Conservation (phyloP, 148 eudicot genomes). For the Chenopodium suecicum region DNA sequence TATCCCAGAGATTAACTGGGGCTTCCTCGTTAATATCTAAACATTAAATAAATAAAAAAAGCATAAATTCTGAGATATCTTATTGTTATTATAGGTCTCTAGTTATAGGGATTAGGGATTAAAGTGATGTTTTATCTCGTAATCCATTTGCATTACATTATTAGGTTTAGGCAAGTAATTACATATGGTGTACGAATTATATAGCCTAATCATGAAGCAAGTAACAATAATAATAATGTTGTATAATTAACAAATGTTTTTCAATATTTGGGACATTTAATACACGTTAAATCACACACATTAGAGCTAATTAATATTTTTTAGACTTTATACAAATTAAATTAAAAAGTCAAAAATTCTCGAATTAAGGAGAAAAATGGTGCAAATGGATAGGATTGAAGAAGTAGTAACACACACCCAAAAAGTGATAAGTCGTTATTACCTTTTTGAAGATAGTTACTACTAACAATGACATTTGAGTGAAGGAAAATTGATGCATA, state of each 20-base stretch:
- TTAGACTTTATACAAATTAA: background rate
- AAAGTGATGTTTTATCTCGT: background rate
- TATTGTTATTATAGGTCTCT: background rate
- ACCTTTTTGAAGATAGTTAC: conserved; percentile 15
- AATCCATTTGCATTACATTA: too few species aligned
- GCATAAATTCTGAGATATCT: too few species aligned
- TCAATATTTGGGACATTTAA: background rate
- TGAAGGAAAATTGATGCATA: conserved; percentile 20
- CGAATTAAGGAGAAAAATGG: background rate
- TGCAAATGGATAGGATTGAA: background rate
- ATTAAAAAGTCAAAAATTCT: background rate
- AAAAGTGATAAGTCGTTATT: conserved; percentile 2
- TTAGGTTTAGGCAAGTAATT: background rate
- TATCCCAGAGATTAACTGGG: too few species aligned
- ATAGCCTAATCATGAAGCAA: background rate
- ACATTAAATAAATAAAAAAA: too few species aligned
- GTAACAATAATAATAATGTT: background rate
- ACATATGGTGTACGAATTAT: background rate
- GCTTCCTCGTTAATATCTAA: too few species aligned
- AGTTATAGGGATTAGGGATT: background rate
- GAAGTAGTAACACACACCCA: background rate
- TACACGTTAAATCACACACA: background rate
- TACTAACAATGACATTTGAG: conserved; percentile 28
- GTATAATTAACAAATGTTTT: background rate
- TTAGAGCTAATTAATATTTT: background rate